Percentiles rank a stretch among this genome's conserved stretches.
phyloP scores from a whole-genome alignment of 192 early-diverging fungal genomes.

The Gaertneriomyces semiglobifer region DNA sequence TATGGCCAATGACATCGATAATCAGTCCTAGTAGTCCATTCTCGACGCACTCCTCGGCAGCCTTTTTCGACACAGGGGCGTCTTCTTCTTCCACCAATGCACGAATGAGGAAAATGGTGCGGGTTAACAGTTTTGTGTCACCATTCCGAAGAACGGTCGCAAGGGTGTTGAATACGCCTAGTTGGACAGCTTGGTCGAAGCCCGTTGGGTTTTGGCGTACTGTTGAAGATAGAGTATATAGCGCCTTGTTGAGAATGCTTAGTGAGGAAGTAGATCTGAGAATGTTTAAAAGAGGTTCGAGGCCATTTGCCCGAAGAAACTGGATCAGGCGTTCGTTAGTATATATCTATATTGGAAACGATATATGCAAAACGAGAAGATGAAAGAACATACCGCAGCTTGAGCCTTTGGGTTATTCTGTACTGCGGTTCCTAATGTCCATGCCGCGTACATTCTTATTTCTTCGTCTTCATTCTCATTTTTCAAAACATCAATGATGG shows the following conservation, averaged over 20 bases:
- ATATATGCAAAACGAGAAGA: background rate
- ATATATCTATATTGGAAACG: background rate
- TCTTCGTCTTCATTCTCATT: slow-evolving; percentile 39
- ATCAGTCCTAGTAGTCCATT: slow-evolving; percentile 30
- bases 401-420: slow-evolving; percentile 92
- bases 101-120: slow-evolving; percentile 40
- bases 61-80: slow-evolving; percentile 17
- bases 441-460: slow-evolving; percentile 70
- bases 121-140: slow-evolving; percentile 23
- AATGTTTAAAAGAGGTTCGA: slow-evolving; percentile 25
- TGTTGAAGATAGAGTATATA: slow-evolving; percentile 42
- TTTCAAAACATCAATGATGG: slow-evolving; percentile 54
- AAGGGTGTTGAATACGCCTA: slow-evolving; percentile 23
- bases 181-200: slow-evolving; percentile 24
- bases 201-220: slow-evolving; percentile 36
- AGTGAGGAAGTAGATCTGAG: slow-evolving; percentile 29
- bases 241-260: slow-evolving; percentile 35
- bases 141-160: slow-evolving; percentile 24
- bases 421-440: slow-evolving; percentile 90
- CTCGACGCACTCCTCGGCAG: slow-evolving; percentile 21
- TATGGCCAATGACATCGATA: slow-evolving; percentile 1
- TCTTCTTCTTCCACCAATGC: slow-evolving; percentile 37
- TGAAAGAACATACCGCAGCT: slow-evolving; percentile 46
- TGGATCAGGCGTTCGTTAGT: slow-evolving; percentile 3
- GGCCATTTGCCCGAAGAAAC: slow-evolving; percentile 39